Base-by-base conservation (phyloP, 257 asterid genomes). In the Jacaranda mimosifolia region DNA sequence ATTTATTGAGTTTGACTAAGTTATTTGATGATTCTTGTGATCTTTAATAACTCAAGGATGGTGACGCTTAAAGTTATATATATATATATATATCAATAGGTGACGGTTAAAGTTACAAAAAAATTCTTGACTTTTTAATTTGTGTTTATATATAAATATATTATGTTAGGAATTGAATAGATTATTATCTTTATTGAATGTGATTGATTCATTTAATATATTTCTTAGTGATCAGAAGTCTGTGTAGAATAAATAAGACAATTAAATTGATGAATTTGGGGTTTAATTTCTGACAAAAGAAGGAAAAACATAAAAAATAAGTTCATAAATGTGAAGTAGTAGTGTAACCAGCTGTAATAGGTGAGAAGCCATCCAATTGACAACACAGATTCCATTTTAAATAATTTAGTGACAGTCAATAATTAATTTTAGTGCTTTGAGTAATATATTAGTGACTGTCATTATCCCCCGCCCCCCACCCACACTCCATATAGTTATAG, bases 1-100 rank as follows among this genome's bases (percentile, higher is more conserved):
- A 21, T 43, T 63, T 52, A 60, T 63, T 63, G 70, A 57, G 48
- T 32, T 77, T 51, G 81, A 68, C 79, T 19, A 65, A 69, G 70
- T 35, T 72, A 53, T 51, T 6, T 48, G 43, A 53, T 48, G 58
- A 39, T 68, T 57, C 45, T 19, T 42, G 48, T 43, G 46, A 57
- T 72, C 70, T 43, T 18, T 26, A 26, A 26, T 39, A 51, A 40
- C 43, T 8, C 18, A 2, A 64, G 3, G 32, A 75, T 38, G 65
- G 80, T 32, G 55, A 40, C 73, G 59, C 4, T 39, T 39, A 6
- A 39, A 6, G 6, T 39, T 39, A 39, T 6, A 39, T n/a, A n/a
- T n/a, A n/a, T n/a, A n/a, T n/a, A n/a, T n/a, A n/a, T n/a, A n/a
- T n/a, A n/a, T n/a, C n/a, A n/a, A n/a, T n/a, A n/a, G n/a, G 80